Conservation (phyloP, 768 basidiomycete genomes). For the Sarcomyxa edulis region DNA sequence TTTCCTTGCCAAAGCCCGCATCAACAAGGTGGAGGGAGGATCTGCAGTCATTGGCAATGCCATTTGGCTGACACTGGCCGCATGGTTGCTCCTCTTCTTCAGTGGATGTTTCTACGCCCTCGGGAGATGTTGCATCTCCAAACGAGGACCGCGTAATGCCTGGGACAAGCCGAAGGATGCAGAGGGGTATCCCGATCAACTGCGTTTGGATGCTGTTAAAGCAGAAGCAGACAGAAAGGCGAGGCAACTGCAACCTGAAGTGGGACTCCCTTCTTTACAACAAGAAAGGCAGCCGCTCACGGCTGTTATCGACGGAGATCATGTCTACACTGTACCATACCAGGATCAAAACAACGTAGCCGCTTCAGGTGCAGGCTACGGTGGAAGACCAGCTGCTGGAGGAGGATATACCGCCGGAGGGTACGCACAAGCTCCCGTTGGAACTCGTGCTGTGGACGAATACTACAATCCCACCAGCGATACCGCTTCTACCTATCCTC, state of each 20-base stretch:
- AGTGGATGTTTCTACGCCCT: constrained; percentile 84
- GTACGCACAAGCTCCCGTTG: constrained; percentile 59
- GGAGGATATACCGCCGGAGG: constrained; percentile 42
- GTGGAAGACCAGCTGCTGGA: constrained; percentile 23
- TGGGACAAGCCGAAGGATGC: constrained; percentile 19
- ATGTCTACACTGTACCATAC: constrained; percentile 36
- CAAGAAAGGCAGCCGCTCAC: constrained; percentile 71
- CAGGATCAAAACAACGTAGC: constrained; percentile 22
- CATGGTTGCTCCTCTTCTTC: constrained; percentile 84
- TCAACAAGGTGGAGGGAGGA: constrained; percentile 62
- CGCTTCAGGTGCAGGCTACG: constrained; percentile 22
- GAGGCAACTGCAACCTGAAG: constrained; percentile 51
- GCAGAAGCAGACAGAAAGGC: constrained; percentile 84
- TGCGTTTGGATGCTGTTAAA: constrained; percentile 81
- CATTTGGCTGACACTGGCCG: constrained; percentile 86
- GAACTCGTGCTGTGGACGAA: constrained; percentile 70
- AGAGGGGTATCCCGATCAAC: constrained; percentile 47
- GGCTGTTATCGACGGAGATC: constrained; percentile 49
- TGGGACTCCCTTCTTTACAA: constrained; percentile 66
- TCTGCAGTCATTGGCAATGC: constrained; percentile 80
- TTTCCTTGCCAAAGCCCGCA: constrained; percentile 81
- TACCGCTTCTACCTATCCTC: constrained; percentile 31
- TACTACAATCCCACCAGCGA: constrained; percentile 45
- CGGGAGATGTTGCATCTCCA: constrained; percentile 79
- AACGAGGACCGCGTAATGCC: constrained; percentile 35